A percentile compares a stretch with the other conserved stretches of the same genome.
Conservation (phyloP, 306 rosid species). For the Cicer arietinum region DNA sequence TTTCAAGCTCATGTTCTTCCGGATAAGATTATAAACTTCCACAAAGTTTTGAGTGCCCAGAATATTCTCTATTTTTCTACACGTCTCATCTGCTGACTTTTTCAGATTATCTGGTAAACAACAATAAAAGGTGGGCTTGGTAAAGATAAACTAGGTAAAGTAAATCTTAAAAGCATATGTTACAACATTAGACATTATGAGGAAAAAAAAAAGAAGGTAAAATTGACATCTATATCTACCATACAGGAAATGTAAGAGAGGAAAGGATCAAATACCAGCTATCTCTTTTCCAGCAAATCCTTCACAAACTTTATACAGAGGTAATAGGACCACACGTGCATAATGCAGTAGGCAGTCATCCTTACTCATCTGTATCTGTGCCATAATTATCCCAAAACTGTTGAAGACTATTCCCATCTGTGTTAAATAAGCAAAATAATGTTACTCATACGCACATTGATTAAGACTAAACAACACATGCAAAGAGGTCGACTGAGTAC, state of each 20-base stretch:
- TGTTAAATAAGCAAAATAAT: constrained; percentile 42
- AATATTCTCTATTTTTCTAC: constrained; percentile 52
- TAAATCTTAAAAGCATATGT: neutral
- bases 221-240: constrained; percentile 16
- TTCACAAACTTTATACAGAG: constrained; percentile 79
- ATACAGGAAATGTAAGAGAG: constrained; percentile 11
- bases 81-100: constrained; percentile 67
- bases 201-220: neutral
- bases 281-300: constrained; percentile 82
- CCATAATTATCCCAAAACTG: constrained; percentile 60
- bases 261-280: constrained; percentile 53
- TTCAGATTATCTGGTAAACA: constrained; percentile 59
- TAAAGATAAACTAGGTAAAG: constrained; percentile 10
- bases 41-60: constrained; percentile 66
- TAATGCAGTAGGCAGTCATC: constrained; percentile 62
- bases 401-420: constrained; percentile 84
- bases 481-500: constrained; percentile 27
- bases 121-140: neutral
- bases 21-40: constrained; percentile 60
- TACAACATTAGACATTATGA: neutral
- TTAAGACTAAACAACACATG: constrained; percentile 21
- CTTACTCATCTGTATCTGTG: constrained; percentile 51
- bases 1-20: constrained; percentile 66
- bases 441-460: constrained; percentile 29
- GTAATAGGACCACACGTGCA: constrained; percentile 66